Percentiles rank a stretch among this genome's conserved stretches.
These are phyloP conservation scores for Mimosa pudica DNA, from an alignment of 306 rosid species.

Conservation along the genomic window DNA sequence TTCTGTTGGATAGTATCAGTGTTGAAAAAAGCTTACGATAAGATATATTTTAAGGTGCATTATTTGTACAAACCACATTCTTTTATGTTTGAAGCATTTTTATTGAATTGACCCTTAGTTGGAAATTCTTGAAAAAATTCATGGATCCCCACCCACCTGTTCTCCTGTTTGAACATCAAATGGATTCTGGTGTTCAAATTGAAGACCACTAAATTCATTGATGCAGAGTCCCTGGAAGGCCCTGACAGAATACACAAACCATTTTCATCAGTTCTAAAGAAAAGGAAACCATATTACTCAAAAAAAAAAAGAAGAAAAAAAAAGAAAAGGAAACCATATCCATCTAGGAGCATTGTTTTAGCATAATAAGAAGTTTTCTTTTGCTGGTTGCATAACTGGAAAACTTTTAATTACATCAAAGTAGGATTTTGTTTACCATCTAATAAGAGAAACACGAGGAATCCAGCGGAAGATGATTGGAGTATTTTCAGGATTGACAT, in stretches of 20 bases:
- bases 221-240: constrained; percentile 97
- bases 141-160: constrained; percentile 62
- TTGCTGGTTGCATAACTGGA: constrained; percentile 10
- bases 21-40: background rate
- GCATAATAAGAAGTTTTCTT: constrained; percentile 15
- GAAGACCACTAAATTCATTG: constrained; percentile 85
- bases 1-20: no score
- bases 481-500: constrained; percentile 88
- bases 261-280: constrained; percentile 23
- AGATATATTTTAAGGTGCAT: background rate
- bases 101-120: background rate
- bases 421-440: constrained; percentile 64
- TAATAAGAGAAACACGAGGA: constrained; percentile 82
- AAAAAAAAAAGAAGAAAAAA: no score
- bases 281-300: constrained; percentile 27
- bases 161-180: constrained; percentile 87
- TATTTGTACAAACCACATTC: background rate
- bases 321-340: constrained; percentile 25
- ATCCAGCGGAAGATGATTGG: constrained; percentile 97
- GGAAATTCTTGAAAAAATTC: constrained; percentile 4
- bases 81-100: constrained; percentile 9
- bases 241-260: constrained; percentile 62
- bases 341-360: constrained; percentile 6
- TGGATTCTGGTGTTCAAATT: constrained; percentile 85
- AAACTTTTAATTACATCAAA: constrained; percentile 27